phyloP scores from a whole-genome alignment of 495 filamentous ascomycete genomes.

The Aspergillus carlsbadensis region DNA sequence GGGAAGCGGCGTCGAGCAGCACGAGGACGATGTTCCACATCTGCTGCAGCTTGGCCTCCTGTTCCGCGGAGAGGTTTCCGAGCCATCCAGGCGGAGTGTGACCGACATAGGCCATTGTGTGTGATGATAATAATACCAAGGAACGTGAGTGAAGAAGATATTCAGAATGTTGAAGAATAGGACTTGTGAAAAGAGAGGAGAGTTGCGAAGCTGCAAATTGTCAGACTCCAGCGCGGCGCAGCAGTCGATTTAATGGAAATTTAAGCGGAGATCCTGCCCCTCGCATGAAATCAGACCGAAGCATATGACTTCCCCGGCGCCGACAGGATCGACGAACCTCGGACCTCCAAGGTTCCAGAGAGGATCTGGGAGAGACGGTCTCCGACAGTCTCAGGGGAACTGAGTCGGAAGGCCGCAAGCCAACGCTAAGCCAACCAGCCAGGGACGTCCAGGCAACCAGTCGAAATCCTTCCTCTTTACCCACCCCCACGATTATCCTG shows the following conservation, averaged over 20 bases:
- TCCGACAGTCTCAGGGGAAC: not conserved
- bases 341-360: too few species aligned
- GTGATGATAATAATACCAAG: not conserved
- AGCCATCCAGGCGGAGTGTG: constrained; percentile 63
- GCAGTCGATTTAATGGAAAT: not conserved
- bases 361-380: not conserved
- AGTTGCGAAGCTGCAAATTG: not conserved
- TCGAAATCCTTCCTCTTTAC: not conserved
- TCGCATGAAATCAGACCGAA: constrained; percentile 1
- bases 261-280: not conserved
- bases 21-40: constrained; percentile 76
- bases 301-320: constrained; percentile 16
- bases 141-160: not conserved
- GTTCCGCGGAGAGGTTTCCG: constrained; percentile 76
- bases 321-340: constrained; percentile 17
- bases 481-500: not conserved
- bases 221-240: not conserved
- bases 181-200: not conserved
- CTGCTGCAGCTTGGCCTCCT: constrained; percentile 79
- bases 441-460: not conserved
- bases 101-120: constrained; percentile 13
- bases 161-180: not conserved
- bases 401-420: not conserved
- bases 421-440: not conserved
- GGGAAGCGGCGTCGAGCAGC: constrained; percentile 57